Conservation (phyloP, 2,329 filamentous ascomycete genomes). For the Phyllosticta paracitricarpa region DNA sequence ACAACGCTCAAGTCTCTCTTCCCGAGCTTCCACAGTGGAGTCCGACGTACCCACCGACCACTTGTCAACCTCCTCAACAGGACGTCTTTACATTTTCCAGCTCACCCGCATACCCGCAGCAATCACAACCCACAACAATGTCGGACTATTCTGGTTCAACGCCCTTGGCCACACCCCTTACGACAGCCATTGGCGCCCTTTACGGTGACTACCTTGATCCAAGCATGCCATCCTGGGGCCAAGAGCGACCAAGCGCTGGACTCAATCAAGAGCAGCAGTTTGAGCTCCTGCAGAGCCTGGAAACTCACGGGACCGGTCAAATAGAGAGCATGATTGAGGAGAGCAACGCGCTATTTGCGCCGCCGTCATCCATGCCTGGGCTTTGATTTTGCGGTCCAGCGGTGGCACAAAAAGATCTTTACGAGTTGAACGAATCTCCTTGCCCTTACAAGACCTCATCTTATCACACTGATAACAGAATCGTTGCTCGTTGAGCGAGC, state of each 20-base stretch:
- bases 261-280: slow-evolving; percentile 72
- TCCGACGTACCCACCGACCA: slow-evolving; percentile 25
- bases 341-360: slow-evolving; percentile 16
- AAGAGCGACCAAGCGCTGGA: slow-evolving; percentile 25
- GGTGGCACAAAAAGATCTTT: no score
- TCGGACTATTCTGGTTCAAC: not conserved
- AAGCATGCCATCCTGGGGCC: slow-evolving; percentile 48
- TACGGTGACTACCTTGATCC: slow-evolving; percentile 33
- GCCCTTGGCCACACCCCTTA: not conserved
- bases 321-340: slow-evolving; percentile 33
- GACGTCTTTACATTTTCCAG: not conserved
- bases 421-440: no score
- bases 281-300: slow-evolving; percentile 72
- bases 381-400: not conserved
- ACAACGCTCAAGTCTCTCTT: slow-evolving; percentile 26
- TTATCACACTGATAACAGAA: no score
- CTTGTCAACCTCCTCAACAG: not conserved
- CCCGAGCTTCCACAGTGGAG: slow-evolving; percentile 28
- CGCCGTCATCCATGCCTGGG: not conserved
- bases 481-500: no score
- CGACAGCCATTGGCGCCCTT: slow-evolving; percentile 1
- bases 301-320: slow-evolving; percentile 40
- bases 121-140: not conserved
- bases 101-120: not conserved
- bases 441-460: no score